A percentile compares a stretch with the other conserved stretches of the same genome.
Evolutionary conservation across 805 yeast genomes (phyloP).

Genomic region (Candida xiaguanensis): DNA sequence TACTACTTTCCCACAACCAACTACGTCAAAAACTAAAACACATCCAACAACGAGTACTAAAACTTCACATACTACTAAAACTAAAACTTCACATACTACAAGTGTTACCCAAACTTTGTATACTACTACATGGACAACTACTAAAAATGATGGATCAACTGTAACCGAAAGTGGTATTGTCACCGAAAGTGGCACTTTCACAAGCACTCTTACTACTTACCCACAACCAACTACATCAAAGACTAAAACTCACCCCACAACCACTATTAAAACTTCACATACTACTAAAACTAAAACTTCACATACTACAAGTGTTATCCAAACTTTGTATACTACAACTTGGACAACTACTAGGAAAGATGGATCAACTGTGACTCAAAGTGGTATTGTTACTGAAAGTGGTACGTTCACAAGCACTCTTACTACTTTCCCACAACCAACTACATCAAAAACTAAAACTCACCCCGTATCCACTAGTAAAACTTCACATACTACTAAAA

Average conservation of each 20-base stretch:
- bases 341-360: constrained; percentile 12
- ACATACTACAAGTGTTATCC: neutral
- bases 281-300: too few relatives aligned
- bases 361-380: constrained; percentile 10
- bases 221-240: neutral
- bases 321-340: constrained; percentile 3
- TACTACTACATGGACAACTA: constrained; percentile 15
- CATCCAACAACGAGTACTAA: constrained; percentile 15
- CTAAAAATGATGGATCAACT: constrained; percentile 12
- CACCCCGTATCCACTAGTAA: too few relatives aligned
- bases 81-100: too few relatives aligned
- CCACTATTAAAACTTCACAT: too few relatives aligned
- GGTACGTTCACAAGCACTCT: too few relatives aligned
- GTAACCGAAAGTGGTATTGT: constrained; percentile 15
- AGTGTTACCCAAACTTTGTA: constrained; percentile 9
- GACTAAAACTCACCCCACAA: too few relatives aligned
- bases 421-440: too few relatives aligned
- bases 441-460: too few relatives aligned
- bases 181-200: constrained; percentile 1
- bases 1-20: constrained; percentile 9
- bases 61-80: too few relatives aligned
- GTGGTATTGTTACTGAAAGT: constrained; percentile 11
- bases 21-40: constrained; percentile 11
- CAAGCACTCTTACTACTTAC: constrained; percentile 6
- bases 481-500: constrained; percentile 2